Percentiles rank a stretch among this genome's conserved stretches.
These are phyloP conservation scores for Passiflora organensis DNA, from an alignment of 345 rosid species.

Conservation along the genomic window DNA sequence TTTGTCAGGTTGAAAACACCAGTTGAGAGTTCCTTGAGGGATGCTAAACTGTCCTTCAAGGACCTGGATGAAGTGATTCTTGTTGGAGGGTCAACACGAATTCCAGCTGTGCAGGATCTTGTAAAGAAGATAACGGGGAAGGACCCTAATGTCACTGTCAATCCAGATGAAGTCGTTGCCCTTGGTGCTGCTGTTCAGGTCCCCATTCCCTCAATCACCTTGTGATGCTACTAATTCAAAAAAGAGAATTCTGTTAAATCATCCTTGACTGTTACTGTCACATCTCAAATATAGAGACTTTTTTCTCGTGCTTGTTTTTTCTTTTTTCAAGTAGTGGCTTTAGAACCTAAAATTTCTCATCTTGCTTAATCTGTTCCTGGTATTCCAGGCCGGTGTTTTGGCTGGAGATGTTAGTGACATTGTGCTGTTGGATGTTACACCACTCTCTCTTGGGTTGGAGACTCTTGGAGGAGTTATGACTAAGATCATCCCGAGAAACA, in stretches of 20 bases:
- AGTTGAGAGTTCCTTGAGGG: conserved; percentile 76
- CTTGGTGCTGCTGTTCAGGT: conserved; percentile 99
- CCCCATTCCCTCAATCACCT: neutral
- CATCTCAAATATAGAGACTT: no score
- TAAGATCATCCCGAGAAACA: conserved; percentile 87
- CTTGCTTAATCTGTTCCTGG: neutral
- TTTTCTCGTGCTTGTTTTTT: no score
- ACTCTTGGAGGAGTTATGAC: conserved; percentile 99
- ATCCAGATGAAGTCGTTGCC: conserved; percentile 98
- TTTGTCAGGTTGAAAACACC: conserved; percentile 75
- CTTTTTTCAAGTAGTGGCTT: no score
- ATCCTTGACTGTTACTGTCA: no score
- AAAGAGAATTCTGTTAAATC: no score
- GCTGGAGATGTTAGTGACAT: conserved; percentile 96
- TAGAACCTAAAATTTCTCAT: no score
- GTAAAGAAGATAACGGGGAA: conserved; percentile 87
- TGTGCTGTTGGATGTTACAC: conserved; percentile 83
- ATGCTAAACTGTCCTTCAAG: conserved; percentile 78
- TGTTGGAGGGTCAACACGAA: conserved; percentile 98
- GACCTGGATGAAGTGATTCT: conserved; percentile 95
- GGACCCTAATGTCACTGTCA: conserved; percentile 93
- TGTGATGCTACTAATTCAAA: no score
- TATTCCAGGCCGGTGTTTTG: conserved; percentile 79
- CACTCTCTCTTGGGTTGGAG: conserved; percentile 85
- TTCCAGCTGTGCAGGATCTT: conserved; percentile 92